These are phyloP conservation scores for Penicillium frequentans DNA, from an alignment of 2,329 filamentous ascomycete genomes.

Conservation along the genomic window DNA sequence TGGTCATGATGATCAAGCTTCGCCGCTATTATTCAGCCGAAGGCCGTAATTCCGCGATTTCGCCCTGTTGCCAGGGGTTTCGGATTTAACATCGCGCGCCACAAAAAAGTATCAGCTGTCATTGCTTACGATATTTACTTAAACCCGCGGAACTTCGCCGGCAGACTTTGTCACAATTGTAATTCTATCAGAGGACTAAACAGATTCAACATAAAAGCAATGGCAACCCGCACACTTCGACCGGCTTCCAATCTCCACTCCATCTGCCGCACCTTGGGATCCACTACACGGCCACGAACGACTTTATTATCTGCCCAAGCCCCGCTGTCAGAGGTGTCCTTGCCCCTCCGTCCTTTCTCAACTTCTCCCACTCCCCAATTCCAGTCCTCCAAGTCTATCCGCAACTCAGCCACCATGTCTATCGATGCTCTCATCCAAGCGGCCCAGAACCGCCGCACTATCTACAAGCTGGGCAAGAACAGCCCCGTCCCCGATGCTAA, in stretches of 20 bases:
- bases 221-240: slow-evolving; percentile 16
- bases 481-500: slow-evolving; percentile 37
- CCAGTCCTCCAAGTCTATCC: background rate
- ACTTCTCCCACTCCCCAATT: slow-evolving; percentile 1
- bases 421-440: slow-evolving; percentile 31
- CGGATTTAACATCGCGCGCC: background rate
- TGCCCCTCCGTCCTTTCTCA: slow-evolving; percentile 27
- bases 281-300: slow-evolving; percentile 3
- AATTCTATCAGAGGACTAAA: background rate
- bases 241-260: slow-evolving; percentile 14
- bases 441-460: slow-evolving; percentile 36
- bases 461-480: slow-evolving; percentile 37
- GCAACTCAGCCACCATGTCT: slow-evolving; percentile 7
- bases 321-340: slow-evolving; percentile 25
- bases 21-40: background rate
- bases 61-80: background rate
- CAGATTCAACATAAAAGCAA: background rate
- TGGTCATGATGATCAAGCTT: background rate
- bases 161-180: background rate
- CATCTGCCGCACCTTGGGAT: slow-evolving; percentile 10
- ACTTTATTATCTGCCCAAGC: background rate
- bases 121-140: background rate
- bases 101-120: background rate
- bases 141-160: background rate
- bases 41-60: background rate